Conservation (phyloP, 2,329 filamentous ascomycete species). For the Penicillium sp. region DNA sequence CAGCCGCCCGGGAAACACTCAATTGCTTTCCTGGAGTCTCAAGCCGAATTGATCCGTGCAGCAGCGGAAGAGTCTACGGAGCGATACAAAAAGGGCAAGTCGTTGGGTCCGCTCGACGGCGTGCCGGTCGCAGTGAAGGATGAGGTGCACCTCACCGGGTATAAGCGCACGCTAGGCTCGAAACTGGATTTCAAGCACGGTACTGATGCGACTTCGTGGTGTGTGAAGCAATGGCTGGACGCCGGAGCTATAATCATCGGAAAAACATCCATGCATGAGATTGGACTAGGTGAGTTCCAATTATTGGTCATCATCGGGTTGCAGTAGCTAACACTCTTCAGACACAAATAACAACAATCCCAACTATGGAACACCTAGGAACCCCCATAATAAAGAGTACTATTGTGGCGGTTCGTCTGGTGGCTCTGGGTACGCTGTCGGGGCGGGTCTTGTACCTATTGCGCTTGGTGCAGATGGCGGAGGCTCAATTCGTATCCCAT, state of each 20-base stretch:
- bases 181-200: constrained; percentile 48
- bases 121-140: constrained; percentile 79
- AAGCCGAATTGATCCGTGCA: constrained; percentile 53
- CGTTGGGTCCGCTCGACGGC: constrained; percentile 65
- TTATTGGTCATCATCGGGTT: background rate
- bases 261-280: constrained; percentile 71
- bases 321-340: constrained; percentile 12
- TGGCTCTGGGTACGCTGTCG: constrained; percentile 62
- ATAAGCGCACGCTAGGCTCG: constrained; percentile 58
- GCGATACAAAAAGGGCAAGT: constrained; percentile 59
- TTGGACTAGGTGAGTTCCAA: constrained; percentile 53
- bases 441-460: constrained; percentile 62
- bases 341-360: constrained; percentile 80
- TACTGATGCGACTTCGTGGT: constrained; percentile 56
- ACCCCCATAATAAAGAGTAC: constrained; percentile 67
- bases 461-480: constrained; percentile 67
- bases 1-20: constrained; percentile 53
- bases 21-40: constrained; percentile 62
- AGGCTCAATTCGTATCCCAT: constrained; percentile 65
- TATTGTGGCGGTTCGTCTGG: constrained; percentile 76
- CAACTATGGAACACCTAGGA: constrained; percentile 62
- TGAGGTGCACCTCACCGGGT: constrained; percentile 63
- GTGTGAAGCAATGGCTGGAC: constrained; percentile 60
- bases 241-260: constrained; percentile 67
- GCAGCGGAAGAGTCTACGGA: constrained; percentile 65